Evolutionary conservation across 768 basidiomycete species (phyloP), one percentile per base, ranked within the genome.

Genomic region (Termitomyces eurrhizus): DNA sequence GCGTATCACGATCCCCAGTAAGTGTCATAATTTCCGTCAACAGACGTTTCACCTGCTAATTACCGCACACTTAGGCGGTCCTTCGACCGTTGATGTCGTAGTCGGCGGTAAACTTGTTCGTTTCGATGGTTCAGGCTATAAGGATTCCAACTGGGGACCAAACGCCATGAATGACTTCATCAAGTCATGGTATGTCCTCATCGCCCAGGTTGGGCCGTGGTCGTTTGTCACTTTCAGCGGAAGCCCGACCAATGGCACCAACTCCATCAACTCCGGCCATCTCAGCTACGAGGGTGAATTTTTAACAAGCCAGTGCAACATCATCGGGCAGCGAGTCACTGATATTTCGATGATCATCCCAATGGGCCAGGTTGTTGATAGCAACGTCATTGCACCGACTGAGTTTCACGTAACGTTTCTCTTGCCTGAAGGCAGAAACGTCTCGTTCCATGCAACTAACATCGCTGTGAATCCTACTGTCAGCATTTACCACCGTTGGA

Each of bases 151-250:
- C 51, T 64, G 63, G 63, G 57, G 57, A 16, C 55, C 63, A 8
- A 53, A 61, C 39, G 63, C 63, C 33, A 59, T 64, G 60, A 64
- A 64, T 39, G 60, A 61, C 46, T 64, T 64, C 46, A 50, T 64
- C 21, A 21, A 52, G 42, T 57, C 63, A 24, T 64, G 63, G 63
- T 64, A 64, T 39, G 63, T 64, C 32, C 57, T 64, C 44, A 64
- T 64, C 16, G 63, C 63, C 44, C 58, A 59, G 39, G 63, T 64
- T 21, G 63, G 63, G 21, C 63, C 63, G n/a, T 64, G 60, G 60
- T 58, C 63, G 26, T 64, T 64, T 36, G 60, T 59, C 46, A 62
- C 63, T 16, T 64, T 64, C 51, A 64, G 57, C 50, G 63, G 63
- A 24, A 33, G 12, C 16, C 63, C 63, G 7, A 48, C 56, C 37